phyloP scores from a whole-genome alignment of 495 filamentous ascomycete genomes.

The Chaetomidium leptoderma region DNA sequence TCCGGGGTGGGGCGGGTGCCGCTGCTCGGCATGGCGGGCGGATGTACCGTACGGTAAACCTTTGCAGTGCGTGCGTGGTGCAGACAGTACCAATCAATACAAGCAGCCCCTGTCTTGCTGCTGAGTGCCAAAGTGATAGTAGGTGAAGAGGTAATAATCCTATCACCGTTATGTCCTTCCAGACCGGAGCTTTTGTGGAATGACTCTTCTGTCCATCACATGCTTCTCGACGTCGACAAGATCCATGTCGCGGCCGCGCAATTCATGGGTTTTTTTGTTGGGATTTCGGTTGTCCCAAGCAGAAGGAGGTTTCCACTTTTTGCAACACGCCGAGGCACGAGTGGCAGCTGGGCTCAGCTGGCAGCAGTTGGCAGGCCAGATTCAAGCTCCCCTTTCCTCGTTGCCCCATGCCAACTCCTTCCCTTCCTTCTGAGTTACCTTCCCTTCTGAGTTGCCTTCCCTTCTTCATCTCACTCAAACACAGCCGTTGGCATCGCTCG shows the following conservation, averaged over 20 bases:
- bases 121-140: too few species aligned
- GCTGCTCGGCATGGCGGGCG: background rate
- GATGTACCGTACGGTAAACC: too few species aligned
- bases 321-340: slow-evolving; percentile 7
- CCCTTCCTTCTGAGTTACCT: background rate
- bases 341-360: background rate
- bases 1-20: background rate
- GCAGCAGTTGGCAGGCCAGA: background rate
- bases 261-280: slow-evolving; percentile 13
- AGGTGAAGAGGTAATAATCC: too few species aligned
- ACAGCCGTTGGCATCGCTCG: background rate
- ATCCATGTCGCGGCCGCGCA: background rate
- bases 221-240: background rate
- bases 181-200: too few species aligned
- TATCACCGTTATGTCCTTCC: too few species aligned
- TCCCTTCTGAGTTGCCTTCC: too few species aligned
- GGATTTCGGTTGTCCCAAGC: slow-evolving; percentile 9
- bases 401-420: too few species aligned
- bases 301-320: slow-evolving; percentile 12
- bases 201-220: too few species aligned
- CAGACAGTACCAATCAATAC: too few species aligned
- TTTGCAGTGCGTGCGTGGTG: too few species aligned
- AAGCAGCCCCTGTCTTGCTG: too few species aligned
- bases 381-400: too few species aligned
- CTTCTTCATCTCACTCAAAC: background rate